These are phyloP conservation scores for Alternaria sp. DNA, from an alignment of 2,329 filamentous ascomycete species.

Conservation along the genomic window DNA sequence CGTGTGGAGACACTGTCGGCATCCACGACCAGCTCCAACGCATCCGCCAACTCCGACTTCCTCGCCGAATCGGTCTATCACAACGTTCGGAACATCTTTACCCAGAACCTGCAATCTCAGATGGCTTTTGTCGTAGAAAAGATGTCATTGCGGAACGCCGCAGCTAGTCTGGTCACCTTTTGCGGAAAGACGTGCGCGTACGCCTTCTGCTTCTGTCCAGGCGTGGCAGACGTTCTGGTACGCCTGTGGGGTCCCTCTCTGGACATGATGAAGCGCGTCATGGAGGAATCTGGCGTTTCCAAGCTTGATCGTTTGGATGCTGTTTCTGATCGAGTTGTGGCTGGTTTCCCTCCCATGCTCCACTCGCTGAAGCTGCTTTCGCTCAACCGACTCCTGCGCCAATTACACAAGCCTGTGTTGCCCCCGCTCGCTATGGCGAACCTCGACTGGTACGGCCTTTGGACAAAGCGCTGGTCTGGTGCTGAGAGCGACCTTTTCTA, in stretches of 20 bases:
- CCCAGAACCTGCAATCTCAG: conserved; percentile 80
- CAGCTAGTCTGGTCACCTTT: conserved; percentile 73
- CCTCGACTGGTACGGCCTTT: conserved; percentile 84
- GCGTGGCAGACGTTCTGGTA: conserved; percentile 81
- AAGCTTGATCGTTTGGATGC: conserved; percentile 58
- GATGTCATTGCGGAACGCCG: conserved; percentile 78
- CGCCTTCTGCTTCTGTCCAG: conserved; percentile 90
- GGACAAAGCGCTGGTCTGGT: conserved; percentile 85
- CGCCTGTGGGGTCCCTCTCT: conserved; percentile 78
- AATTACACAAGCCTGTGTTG: conserved; percentile 69
- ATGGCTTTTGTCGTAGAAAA: conserved; percentile 88
- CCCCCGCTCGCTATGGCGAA: conserved; percentile 72
- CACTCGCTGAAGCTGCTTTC: conserved; percentile 68
- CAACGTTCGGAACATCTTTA: conserved; percentile 86
- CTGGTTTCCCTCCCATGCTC: conserved; percentile 72
- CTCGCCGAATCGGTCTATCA: conserved; percentile 79
- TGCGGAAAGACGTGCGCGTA: conserved; percentile 91
- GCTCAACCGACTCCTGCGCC: conserved; percentile 64
- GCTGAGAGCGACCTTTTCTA: conserved; percentile 89
- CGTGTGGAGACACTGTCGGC: conserved; percentile 56
- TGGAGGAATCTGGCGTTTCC: conserved; percentile 69
- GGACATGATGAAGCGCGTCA: conserved; percentile 72
- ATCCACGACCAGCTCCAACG: conserved; percentile 63
- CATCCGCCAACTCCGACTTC: conserved; percentile 69
- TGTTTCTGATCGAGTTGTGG: conserved; percentile 66